Evolutionary conservation across 331 rosid genomes (phyloP).

Genomic region (Malus hybrid): DNA sequence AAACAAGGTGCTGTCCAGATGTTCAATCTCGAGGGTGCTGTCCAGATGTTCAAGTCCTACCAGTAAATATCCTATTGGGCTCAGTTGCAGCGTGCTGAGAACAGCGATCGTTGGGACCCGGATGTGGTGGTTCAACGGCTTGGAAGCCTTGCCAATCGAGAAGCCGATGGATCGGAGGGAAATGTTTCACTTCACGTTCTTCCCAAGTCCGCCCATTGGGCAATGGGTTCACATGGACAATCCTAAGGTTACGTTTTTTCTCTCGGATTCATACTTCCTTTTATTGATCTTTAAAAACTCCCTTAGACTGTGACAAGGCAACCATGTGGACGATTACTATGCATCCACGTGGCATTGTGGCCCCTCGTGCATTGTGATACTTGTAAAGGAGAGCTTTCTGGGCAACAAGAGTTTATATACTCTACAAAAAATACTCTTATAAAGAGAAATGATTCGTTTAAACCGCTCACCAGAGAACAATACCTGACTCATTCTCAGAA

Average conservation of each 20-base stretch:
- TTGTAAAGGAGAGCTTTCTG: too few species aligned
- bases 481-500: too few species aligned
- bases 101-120: constrained; percentile 76
- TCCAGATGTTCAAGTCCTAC: constrained; percentile 79
- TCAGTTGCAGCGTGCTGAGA: constrained; percentile 78
- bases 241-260: neutral
- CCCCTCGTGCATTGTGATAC: too few species aligned
- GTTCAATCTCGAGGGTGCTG: constrained; percentile 71
- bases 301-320: accelerated
- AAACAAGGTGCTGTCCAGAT: constrained; percentile 31
- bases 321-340: too few species aligned
- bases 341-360: too few species aligned
- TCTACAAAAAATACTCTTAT: accelerated
- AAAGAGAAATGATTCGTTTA: too few species aligned
- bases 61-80: constrained; percentile 68
- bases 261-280: too few species aligned
- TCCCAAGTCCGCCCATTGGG: constrained; percentile 78
- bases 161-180: constrained; percentile 40
- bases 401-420: too few species aligned
- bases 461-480: too few species aligned
- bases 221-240: constrained; percentile 77
- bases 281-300: too few species aligned
- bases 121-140: constrained; percentile 38
- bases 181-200: constrained; percentile 52
- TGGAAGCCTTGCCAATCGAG: constrained; percentile 34